phyloP scores from a whole-genome alignment of 2,329 filamentous ascomycete species.

The Hysterium pulicare region DNA sequence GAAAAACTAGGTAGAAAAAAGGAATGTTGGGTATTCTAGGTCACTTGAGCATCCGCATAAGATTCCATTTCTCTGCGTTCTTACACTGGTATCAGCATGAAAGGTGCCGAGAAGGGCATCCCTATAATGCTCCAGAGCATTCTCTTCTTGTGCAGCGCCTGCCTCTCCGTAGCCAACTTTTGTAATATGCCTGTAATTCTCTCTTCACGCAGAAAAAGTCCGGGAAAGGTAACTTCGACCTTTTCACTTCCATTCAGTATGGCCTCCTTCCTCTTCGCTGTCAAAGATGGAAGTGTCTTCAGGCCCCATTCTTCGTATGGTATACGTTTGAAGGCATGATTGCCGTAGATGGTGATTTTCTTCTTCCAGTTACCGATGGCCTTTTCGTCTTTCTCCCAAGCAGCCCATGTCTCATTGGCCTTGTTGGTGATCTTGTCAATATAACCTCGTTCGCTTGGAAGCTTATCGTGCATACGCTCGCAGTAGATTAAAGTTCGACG shows the following conservation, averaged over 20 bases:
- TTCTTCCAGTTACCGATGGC: constrained; percentile 72
- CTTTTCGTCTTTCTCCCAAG: constrained; percentile 78
- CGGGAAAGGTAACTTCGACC: constrained; percentile 74
- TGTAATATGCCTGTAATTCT: constrained; percentile 64
- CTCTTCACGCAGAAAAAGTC: constrained; percentile 62
- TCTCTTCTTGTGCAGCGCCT: constrained; percentile 70
- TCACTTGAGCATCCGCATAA: constrained; percentile 8
- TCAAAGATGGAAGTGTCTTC: constrained; percentile 86
- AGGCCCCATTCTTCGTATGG: constrained; percentile 97
- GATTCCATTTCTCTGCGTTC: constrained; percentile 32
- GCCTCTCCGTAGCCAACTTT: constrained; percentile 73
- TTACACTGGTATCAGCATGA: constrained; percentile 83
- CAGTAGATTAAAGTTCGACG: constrained; percentile 89
- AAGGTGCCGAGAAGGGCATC: constrained; percentile 71
- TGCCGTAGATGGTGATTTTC: constrained; percentile 79
- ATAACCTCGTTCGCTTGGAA: constrained; percentile 49
- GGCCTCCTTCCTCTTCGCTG: constrained; percentile 61
- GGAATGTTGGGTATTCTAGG: constrained; percentile 83
- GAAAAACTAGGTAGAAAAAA: constrained; percentile 92
- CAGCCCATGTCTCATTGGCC: constrained; percentile 74
- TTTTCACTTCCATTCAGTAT: constrained; percentile 61
- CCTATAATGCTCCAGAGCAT: constrained; percentile 77
- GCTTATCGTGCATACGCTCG: constrained; percentile 64
- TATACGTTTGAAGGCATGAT: constrained; percentile 78
- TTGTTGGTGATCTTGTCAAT: constrained; percentile 68